Percentiles rank a stretch among this genome's conserved stretches.
These are phyloP conservation scores for Chalciporus sphaerocephalus DNA, from an alignment of 768 basidiomycete genomes.

Conservation along the genomic window DNA sequence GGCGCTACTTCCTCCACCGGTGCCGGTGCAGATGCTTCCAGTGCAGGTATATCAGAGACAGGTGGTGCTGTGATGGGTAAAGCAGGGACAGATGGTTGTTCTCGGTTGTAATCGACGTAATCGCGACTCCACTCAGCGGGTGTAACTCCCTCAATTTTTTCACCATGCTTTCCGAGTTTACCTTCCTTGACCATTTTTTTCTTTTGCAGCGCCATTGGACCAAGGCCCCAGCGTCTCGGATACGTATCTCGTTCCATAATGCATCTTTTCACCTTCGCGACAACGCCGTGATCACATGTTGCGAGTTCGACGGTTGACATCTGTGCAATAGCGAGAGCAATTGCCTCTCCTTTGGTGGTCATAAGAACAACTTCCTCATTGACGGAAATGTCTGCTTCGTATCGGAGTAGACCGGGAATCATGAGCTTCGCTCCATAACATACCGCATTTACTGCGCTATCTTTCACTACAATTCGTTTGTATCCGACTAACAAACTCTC, in stretches of 20 bases:
- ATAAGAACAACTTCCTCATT: conserved; percentile 97
- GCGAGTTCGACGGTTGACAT: conserved; percentile 99
- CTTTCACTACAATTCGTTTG: conserved; percentile 98
- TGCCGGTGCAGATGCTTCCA: conserved; percentile 28
- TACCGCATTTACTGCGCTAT: conserved; percentile 97
- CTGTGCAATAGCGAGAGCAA: conserved; percentile 90
- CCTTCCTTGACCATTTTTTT: conserved; percentile 99
- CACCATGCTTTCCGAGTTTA: conserved; percentile 91
- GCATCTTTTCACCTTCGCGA: conserved; percentile 97
- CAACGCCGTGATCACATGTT: conserved; percentile 97
- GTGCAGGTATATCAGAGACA: conserved; percentile 23
- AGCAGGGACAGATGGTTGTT: conserved; percentile 42
- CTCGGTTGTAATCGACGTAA: conserved; percentile 89
- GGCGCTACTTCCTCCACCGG: conserved; percentile 32
- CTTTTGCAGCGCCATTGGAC: conserved; percentile 95
- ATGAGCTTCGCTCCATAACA: conserved; percentile 99
- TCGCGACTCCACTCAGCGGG: conserved; percentile 88
- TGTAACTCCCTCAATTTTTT: conserved; percentile 81
- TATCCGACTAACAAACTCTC: conserved; percentile 93
- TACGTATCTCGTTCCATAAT: conserved; percentile 99
- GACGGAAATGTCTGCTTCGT: conserved; percentile 90
- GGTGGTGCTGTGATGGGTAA: conserved; percentile 20
- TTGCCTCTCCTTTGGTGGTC: conserved; percentile 98
- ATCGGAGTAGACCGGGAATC: conserved; percentile 97
- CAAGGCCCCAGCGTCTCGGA: conserved; percentile 96